These are phyloP conservation scores for Verticillium klebahnii DNA, from an alignment of 2,329 filamentous ascomycete genomes.

Conservation along the genomic window DNA sequence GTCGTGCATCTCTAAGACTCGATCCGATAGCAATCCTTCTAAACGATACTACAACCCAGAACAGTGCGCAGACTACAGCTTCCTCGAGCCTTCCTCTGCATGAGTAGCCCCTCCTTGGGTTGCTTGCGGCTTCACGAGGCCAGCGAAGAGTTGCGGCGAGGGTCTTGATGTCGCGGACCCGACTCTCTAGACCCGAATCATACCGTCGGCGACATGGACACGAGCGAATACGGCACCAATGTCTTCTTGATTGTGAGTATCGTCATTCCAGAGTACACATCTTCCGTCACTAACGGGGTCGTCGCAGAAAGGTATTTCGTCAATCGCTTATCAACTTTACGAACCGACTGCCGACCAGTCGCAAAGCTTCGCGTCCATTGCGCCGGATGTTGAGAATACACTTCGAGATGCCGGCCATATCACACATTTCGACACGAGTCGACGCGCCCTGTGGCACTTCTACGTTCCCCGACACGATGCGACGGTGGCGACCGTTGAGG, in stretches of 20 bases:
- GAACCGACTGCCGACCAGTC: constrained; percentile 40
- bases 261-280: background rate
- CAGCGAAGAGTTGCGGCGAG: constrained; percentile 9
- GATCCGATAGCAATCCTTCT: constrained; percentile 4
- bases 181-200: constrained; percentile 10
- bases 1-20: constrained; percentile 16
- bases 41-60: background rate
- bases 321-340: constrained; percentile 51
- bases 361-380: constrained; percentile 38
- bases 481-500: constrained; percentile 7
- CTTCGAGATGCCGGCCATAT: constrained; percentile 49
- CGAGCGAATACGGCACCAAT: constrained; percentile 60
- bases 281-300: constrained; percentile 9
- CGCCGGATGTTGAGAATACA: constrained; percentile 45
- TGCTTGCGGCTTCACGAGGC: constrained; percentile 7
- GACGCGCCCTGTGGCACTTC: constrained; percentile 52
- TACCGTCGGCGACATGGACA: constrained; percentile 52
- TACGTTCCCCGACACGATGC: constrained; percentile 38
- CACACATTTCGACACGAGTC: constrained; percentile 45
- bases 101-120: constrained; percentile 6
- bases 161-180: constrained; percentile 14
- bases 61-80: constrained; percentile 4
- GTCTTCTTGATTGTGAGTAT: constrained; percentile 51
- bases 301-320: constrained; percentile 50
- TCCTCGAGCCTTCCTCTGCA: constrained; percentile 3